Conservation (phyloP, 768 basidiomycete species). For the Fomitopsis serialis region DNA sequence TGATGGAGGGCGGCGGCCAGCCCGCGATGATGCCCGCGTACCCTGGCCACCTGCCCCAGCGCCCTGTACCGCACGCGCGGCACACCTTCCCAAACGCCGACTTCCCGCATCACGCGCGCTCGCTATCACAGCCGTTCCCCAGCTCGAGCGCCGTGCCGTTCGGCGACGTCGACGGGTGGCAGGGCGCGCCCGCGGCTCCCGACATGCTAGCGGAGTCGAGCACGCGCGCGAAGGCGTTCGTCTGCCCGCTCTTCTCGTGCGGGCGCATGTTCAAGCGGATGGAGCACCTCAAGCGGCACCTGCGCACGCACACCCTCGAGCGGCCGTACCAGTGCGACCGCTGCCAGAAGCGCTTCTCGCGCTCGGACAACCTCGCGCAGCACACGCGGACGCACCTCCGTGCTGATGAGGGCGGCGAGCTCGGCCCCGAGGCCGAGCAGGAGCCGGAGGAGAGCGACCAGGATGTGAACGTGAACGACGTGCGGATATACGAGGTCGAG, state of each 20-base stretch:
- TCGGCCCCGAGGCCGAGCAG: conserved; percentile 29
- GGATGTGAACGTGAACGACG: conserved; percentile 31
- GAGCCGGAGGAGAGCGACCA: conserved; percentile 13
- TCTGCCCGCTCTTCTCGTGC: conserved; percentile 82
- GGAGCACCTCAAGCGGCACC: conserved; percentile 86
- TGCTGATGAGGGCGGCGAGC: conserved; percentile 26
- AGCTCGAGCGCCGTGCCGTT: conserved; percentile 1
- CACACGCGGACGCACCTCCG: conserved; percentile 77
- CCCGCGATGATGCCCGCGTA: conserved; percentile 4
- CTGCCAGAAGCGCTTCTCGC: conserved; percentile 80
- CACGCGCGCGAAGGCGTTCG: conserved; percentile 50
- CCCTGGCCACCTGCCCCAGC: conserved; percentile 4
- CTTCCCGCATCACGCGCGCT: conserved; percentile 13
- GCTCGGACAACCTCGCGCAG: conserved; percentile 85
- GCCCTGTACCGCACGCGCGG: conserved; percentile 14
- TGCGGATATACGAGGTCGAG: conserved; percentile 57
- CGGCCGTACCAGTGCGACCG: conserved; percentile 70
- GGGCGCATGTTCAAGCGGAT: conserved; percentile 84
- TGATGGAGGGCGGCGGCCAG: conserved; percentile 1
- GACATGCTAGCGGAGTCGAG: conserved; percentile 1
- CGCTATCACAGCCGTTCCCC: conserved; percentile 16
- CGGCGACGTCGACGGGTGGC: not conserved
- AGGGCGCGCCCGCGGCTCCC: not conserved
- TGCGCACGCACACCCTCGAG: conserved; percentile 88
- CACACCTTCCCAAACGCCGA: conserved; percentile 17